These are phyloP conservation scores for Diaporthe australafricana DNA, from an alignment of 2,329 filamentous ascomycete species.

Conservation along the genomic window DNA sequence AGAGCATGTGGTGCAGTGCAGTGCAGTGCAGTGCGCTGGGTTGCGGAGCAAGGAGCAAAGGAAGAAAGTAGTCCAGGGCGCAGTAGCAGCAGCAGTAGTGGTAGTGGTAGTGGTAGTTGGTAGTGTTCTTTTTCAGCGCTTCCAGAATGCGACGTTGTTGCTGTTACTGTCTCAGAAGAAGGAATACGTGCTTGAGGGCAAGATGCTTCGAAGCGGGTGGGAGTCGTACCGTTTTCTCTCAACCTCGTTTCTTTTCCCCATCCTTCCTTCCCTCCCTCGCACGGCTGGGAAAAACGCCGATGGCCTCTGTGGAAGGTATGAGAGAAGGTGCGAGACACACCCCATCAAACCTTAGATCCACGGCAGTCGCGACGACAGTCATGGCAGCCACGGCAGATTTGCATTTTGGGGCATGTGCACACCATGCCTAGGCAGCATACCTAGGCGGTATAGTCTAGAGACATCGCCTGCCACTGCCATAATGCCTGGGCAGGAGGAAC, in stretches of 20 bases:
- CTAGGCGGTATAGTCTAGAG: neutral
- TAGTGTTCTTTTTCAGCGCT: neutral
- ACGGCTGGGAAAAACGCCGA: neutral
- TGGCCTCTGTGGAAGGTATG: neutral
- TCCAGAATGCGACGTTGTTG: neutral
- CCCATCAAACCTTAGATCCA: neutral
- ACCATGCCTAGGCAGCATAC: too few relatives aligned
- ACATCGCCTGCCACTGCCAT: neutral
- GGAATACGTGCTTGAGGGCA: neutral
- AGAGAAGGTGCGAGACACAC: conserved; percentile 13
- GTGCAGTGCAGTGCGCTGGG: too few relatives aligned
- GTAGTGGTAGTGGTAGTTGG: neutral
- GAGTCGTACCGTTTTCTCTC: neutral
- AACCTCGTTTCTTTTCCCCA: too few relatives aligned
- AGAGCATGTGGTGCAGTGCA: neutral
- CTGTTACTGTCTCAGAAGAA: neutral
- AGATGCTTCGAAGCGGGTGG: neutral
- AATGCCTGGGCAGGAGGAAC: neutral
- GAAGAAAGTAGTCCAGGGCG: neutral
- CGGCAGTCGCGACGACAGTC: neutral
- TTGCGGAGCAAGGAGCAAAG: neutral
- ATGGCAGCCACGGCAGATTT: neutral
- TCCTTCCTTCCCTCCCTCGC: neutral
- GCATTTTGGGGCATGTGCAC: neutral
- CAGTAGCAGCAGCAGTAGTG: neutral